Conservation (phyloP, 2,329 filamentous ascomycete genomes). For the Metarhizium sp. region DNA sequence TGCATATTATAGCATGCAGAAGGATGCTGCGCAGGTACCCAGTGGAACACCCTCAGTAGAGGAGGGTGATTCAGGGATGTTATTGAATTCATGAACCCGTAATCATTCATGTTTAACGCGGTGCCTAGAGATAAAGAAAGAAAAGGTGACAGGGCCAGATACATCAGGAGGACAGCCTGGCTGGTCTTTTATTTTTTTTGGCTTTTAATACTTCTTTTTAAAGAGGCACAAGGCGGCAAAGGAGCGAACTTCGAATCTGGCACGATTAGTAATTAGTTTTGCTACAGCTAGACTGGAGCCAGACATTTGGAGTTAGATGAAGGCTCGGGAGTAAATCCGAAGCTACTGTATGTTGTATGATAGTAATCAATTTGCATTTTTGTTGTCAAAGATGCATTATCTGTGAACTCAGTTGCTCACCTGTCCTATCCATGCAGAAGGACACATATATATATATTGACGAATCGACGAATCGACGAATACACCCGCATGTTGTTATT, state of each 20-base stretch:
- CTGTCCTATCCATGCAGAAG: too few species aligned
- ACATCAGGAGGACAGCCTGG: background rate
- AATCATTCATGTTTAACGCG: background rate
- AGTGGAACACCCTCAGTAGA: background rate
- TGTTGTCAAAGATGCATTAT: background rate
- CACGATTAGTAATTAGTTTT: constrained; percentile 1
- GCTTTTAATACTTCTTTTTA: background rate
- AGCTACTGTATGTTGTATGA: constrained; percentile 11
- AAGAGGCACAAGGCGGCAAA: background rate
- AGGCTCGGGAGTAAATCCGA: background rate
- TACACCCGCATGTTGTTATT: too few species aligned
- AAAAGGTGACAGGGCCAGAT: constrained; percentile 1
- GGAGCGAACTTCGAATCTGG: background rate
- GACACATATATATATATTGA: too few species aligned
- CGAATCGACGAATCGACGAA: too few species aligned
- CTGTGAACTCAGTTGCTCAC: background rate
- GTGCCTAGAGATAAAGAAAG: constrained; percentile 1
- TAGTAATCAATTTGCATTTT: constrained; percentile 3
- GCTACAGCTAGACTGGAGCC: constrained; percentile 6
- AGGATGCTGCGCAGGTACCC: background rate
- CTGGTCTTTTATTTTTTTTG: background rate
- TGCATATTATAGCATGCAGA: background rate
- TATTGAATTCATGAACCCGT: constrained; percentile 13
- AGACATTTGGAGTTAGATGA: constrained; percentile 4
- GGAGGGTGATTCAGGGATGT: constrained; percentile 15